Percentiles rank a stretch among this genome's conserved stretches.
These are phyloP conservation scores for Marasmius tenuissimus DNA, from an alignment of 1,284 basidiomycete species.

Conservation along the genomic window DNA sequence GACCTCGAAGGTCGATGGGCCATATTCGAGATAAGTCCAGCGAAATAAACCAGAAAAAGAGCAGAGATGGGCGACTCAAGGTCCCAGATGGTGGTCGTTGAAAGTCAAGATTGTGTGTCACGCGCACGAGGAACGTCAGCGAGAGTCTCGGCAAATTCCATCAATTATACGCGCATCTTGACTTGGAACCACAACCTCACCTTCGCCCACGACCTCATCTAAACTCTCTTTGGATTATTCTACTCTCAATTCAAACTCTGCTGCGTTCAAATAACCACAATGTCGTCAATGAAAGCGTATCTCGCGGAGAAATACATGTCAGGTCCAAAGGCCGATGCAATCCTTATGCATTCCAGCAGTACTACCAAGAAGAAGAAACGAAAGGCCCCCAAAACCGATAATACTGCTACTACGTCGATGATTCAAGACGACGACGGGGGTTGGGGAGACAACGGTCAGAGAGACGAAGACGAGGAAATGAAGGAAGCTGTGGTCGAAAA, in stretches of 20 bases:
- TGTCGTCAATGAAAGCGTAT: slow-evolving; percentile 67
- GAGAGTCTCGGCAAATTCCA: no score
- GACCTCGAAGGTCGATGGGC: slow-evolving; percentile 54
- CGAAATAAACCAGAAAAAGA: background rate
- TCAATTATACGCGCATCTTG: no score
- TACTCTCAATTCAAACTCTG: no score
- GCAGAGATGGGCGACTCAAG: background rate
- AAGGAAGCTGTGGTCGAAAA: slow-evolving; percentile 62
- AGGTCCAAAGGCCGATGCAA: slow-evolving; percentile 95
- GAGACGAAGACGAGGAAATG: slow-evolving; percentile 54
- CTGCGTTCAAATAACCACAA: slow-evolving; percentile 13
- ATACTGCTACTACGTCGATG: slow-evolving; percentile 32
- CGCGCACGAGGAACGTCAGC: no score
- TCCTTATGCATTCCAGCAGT: slow-evolving; percentile 59
- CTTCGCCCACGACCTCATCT: no score
- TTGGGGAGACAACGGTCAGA: slow-evolving; percentile 51
- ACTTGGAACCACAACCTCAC: no score
- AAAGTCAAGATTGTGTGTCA: background rate
- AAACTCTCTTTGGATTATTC: no score
- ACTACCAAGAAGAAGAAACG: slow-evolving; percentile 74
- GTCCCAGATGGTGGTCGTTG: background rate
- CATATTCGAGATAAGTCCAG: slow-evolving; percentile 33
- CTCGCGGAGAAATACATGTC: slow-evolving; percentile 93
- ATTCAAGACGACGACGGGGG: slow-evolving; percentile 72
- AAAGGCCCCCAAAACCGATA: slow-evolving; percentile 28